Base-by-base conservation (phyloP, 2,329 filamentous ascomycete genomes). In the Sphaerulina vaccinii region DNA sequence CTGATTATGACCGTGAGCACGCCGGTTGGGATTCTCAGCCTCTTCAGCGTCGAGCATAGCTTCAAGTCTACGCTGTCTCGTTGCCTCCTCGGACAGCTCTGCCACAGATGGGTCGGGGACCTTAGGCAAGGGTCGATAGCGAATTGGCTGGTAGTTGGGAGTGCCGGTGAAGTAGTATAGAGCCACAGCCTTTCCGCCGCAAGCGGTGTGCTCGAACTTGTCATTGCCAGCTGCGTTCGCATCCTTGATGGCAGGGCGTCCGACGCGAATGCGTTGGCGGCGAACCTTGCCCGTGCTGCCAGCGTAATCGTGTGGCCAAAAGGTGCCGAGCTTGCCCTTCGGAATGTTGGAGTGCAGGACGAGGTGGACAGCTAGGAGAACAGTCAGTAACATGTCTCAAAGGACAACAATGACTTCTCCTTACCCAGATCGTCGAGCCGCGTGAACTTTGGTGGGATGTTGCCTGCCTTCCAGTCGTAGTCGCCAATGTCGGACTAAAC, bases 261-360 rank as follows among this genome's bases (percentile, higher is more conserved):
- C 73, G n/a, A 71, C 61, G 47, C 73, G 70, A 16, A 56, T 49
- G n/a, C 72, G 64, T 11, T 54, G 58, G 2, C 53, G 39, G 13
- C 61, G 65, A 42, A 74, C 60, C 15, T 60, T 60, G 7, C 70
- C 70, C 13, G 60, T 51, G 4, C 58, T 53, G 16, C 62, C 62
- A 56, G n/a, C n/a, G 7, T 73, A 74, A 59, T 75, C 72, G 38
- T 67, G 67, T 0, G 66, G 60, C 72, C 72, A 75, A 49, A 58
- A 68, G 13, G 56, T 43, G 1, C 49, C 62, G 45, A 69, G 67
- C 15, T 57, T 54, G 21, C 52, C 42, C 10, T 54, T 51, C 13
- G 60, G 57, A 9, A 62, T 61, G 19, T 67, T 60, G 19, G 69
- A 69, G 5, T 46, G 39, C 15, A 62, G 58, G 6, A 74, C 64